Percentiles rank a stretch among this genome's conserved stretches.
Conservation (phyloP, 306 rosid species). For the Ammopiptanthus mongolicus region DNA sequence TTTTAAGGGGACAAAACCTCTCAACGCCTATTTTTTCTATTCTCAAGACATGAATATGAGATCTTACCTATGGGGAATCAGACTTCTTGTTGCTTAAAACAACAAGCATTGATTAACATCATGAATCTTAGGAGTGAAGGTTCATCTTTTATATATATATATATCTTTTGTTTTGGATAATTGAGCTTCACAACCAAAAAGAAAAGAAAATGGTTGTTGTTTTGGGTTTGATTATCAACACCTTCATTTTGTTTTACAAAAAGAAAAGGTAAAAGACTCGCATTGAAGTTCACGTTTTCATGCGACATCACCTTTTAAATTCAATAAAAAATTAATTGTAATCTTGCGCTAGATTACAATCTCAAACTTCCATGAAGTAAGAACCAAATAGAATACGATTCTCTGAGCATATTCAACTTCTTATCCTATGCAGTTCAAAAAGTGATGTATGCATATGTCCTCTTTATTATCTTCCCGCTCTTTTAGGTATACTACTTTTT, state of each 20-base stretch:
- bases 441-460: not conserved
- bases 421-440: conserved; percentile 10
- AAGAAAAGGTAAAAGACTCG: not conserved
- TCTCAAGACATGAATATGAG: too few species aligned
- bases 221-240: not conserved
- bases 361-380: conserved; percentile 41
- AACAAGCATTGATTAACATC: too few species aligned
- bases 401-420: conserved; percentile 23
- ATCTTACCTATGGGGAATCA: too few species aligned
- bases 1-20: too few species aligned
- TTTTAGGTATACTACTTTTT: too few species aligned
- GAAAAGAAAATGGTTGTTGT: not conserved
- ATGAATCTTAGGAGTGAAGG: not conserved
- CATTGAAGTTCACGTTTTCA: conserved; percentile 24
- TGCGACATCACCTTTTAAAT: conserved; percentile 18
- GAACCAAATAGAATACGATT: conserved; percentile 37
- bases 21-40: too few species aligned
- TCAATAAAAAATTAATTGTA: not conserved
- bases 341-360: conserved; percentile 28
- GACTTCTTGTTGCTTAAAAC: too few species aligned
- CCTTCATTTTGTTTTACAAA: not conserved
- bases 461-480: not conserved
- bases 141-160: not conserved
- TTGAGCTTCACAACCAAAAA: not conserved
- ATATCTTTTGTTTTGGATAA: not conserved